Conservation (phyloP, 208 protist species). For the Leishmania guyanensis region DNA sequence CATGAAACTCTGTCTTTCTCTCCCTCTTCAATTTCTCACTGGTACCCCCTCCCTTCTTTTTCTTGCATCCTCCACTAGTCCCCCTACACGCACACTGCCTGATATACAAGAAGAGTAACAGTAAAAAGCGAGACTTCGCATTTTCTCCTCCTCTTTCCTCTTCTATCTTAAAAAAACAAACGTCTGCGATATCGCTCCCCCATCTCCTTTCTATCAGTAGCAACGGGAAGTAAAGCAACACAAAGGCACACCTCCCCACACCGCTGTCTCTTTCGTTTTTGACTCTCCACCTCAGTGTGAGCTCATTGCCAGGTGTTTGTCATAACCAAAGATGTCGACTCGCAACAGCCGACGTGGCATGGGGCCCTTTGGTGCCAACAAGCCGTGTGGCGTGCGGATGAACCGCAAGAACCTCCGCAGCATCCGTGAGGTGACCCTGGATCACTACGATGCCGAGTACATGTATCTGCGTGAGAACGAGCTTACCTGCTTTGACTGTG, state of each 20-base stretch:
- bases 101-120: not conserved
- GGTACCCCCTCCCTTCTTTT: constrained; percentile 7
- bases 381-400: constrained; percentile 72
- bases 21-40: constrained; percentile 13
- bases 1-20: not conserved
- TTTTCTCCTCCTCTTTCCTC: not conserved
- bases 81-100: not conserved
- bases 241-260: not conserved
- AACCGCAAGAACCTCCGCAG: constrained; percentile 88
- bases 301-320: not conserved
- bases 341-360: constrained; percentile 44
- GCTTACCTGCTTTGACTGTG: constrained; percentile 83
- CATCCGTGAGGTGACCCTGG: constrained; percentile 71
- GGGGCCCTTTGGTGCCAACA: constrained; percentile 54
- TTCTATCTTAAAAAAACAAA: not conserved
- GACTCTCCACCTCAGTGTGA: not conserved
- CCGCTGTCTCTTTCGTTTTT: not conserved
- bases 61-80: not conserved
- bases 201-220: not conserved
- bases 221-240: not conserved
- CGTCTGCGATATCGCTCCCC: not conserved
- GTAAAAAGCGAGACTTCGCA: not conserved
- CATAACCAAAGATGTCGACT: constrained; percentile 18
- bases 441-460: constrained; percentile 85
- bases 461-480: constrained; percentile 94